Conservation (phyloP, 768 basidiomycete species). For the Tylopilus sp. region DNA sequence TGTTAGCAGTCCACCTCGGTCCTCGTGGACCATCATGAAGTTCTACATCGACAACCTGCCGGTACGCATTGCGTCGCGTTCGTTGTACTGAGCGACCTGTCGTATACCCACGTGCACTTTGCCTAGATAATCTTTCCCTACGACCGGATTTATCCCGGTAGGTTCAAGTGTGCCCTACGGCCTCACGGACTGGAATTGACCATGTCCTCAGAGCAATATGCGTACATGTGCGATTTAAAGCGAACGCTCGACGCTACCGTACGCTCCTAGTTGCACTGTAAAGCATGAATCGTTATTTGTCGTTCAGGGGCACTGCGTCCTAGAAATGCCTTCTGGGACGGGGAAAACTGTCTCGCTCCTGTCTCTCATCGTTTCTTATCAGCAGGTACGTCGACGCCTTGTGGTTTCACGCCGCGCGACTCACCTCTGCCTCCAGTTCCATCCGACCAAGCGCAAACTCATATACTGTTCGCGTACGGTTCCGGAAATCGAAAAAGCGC, state of each 20-base stretch:
- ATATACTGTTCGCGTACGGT: constrained; percentile 99
- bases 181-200: constrained; percentile 5
- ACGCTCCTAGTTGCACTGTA: constrained; percentile 16
- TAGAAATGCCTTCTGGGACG: constrained; percentile 99
- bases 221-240: constrained; percentile 99
- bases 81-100: background rate
- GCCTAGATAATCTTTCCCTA: constrained; percentile 85
- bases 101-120: background rate
- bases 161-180: constrained; percentile 23
- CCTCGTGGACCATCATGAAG: constrained; percentile 52
- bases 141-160: constrained; percentile 94
- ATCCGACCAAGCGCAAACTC: constrained; percentile 88
- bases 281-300: background rate
- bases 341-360: constrained; percentile 97
- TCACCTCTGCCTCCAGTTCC: constrained; percentile 55
- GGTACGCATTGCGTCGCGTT: constrained; percentile 39
- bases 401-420: background rate
- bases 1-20: no score
- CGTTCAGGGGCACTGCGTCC: constrained; percentile 91
- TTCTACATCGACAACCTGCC: constrained; percentile 80
- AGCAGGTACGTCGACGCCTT: constrained; percentile 58
- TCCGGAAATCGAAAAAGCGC: constrained; percentile 97
- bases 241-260: constrained; percentile 93
- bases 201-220: constrained; percentile 80
- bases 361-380: constrained; percentile 95